Base-by-base conservation (phyloP, 2,329 filamentous ascomycete genomes). In the Pseudocercospora crystallina region DNA sequence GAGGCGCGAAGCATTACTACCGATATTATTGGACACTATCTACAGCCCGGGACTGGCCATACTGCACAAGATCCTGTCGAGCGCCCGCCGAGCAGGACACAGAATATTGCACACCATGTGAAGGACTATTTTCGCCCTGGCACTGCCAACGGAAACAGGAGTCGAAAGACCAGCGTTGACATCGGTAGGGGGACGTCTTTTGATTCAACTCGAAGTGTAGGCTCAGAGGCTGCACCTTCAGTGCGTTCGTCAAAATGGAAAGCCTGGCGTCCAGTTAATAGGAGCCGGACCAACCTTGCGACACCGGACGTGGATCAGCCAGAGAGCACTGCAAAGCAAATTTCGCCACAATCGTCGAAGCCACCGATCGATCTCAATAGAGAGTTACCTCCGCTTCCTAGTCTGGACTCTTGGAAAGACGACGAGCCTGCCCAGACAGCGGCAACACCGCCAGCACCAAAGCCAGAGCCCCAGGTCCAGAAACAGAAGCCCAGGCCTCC, bases 361-460 rank as follows among this genome's bases (percentile, higher is more conserved):
- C 56, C 52, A 7, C 35, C 58, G 26, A 49, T 76, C 50, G 71
- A 78, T 46, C 64, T 77, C 30, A 77, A 77, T 58, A 63, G 74
- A 48, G 73, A 76, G 51, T 61, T 77, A 17, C 75, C 75, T 31
- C 75, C 75, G 3, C 55, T 78, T 9, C 75, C 75, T 5, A 70
- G 73, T 41, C 63, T 78, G 5, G 73, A 76, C 49, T 68, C 64
- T 31, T 71, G 67, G 66, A 65, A 67, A 35, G 59, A 61, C 36
- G 41, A 51, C 29, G 49, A 58, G 33, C 43, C 55, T 8, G 38
- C 14, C 12, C 11, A 42, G 7, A 12, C 9, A 12, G 15, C 35
- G 15, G 43, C 8, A 13, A 33, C 33, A 31, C 30, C 36, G 26
- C 45, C 43, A 20, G 35, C 37, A 11, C 30, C 37, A 11, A 30